phyloP scores from a whole-genome alignment of 2,329 filamentous ascomycete genomes.

The Coniochaeta ligniaria region DNA sequence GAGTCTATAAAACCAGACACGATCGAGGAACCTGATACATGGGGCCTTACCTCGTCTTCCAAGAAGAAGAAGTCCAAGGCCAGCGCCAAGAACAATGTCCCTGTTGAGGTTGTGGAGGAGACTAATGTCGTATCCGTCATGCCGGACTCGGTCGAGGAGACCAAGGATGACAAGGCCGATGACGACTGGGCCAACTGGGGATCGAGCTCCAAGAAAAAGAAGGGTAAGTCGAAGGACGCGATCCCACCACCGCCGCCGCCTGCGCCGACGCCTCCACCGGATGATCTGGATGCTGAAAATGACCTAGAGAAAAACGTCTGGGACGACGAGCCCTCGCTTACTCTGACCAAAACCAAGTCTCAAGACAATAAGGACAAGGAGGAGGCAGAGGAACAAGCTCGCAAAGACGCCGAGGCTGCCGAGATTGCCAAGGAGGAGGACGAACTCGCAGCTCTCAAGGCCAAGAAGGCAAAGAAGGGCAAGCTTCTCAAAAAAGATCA shows the following conservation, averaged over 20 bases:
- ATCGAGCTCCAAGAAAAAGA: conserved; percentile 35
- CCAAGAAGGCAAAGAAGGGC: conserved; percentile 42
- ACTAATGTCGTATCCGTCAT: conserved; percentile 38
- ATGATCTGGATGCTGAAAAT: conserved; percentile 26
- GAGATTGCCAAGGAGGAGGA: conserved; percentile 21
- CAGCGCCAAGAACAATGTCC: conserved; percentile 37
- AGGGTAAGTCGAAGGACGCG: conserved; percentile 26
- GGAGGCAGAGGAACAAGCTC: conserved; percentile 16
- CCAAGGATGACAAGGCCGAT: conserved; percentile 27
- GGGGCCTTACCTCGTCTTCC: conserved; percentile 24
- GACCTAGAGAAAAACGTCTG: conserved; percentile 19
- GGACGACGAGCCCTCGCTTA: conserved; percentile 23
- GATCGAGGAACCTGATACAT: conserved; percentile 34
- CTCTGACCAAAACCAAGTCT: background rate
- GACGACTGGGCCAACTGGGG: conserved; percentile 31
- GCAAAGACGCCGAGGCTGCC: conserved; percentile 12
- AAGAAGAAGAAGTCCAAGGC: conserved; percentile 41
- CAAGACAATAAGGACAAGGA: conserved; percentile 30
- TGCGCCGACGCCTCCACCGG: conserved; percentile 39
- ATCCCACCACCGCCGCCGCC: conserved; percentile 36
- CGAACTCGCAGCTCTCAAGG: conserved; percentile 32
- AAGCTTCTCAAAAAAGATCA: conserved; percentile 37
- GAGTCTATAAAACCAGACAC: conserved; percentile 30
- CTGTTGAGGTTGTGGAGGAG: conserved; percentile 38
- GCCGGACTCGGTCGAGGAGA: conserved; percentile 35